Percentiles rank a stretch among this genome's conserved stretches.
These are phyloP conservation scores for Rhizopus arrhizus DNA, from an alignment of 371 early-diverging fungal species.

Conservation along the genomic window DNA sequence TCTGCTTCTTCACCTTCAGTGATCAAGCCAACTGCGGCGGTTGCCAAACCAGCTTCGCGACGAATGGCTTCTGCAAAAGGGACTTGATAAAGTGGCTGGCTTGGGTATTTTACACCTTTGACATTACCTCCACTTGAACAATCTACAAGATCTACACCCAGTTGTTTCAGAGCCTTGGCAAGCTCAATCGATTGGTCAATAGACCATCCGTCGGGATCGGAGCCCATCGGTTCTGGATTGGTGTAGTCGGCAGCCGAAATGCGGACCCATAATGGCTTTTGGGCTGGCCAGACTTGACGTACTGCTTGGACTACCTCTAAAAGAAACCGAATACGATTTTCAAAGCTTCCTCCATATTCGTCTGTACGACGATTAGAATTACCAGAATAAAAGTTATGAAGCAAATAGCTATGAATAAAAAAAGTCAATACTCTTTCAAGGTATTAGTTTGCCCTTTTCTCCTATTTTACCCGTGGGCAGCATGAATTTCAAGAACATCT, in stretches of 20 bases:
- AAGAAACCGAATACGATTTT: conserved; percentile 73
- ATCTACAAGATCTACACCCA: conserved; percentile 78
- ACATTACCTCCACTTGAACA: conserved; percentile 74
- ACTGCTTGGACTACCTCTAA: conserved; percentile 67
- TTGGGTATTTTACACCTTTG: conserved; percentile 53
- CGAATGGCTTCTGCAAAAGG: conserved; percentile 49
- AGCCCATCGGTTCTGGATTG: conserved; percentile 37
- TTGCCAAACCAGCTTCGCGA: conserved; percentile 63
- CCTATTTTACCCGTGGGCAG: conserved; percentile 62
- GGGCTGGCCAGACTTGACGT: conserved; percentile 70
- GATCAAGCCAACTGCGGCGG: conserved; percentile 79
- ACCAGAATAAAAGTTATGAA: conserved; percentile 81
- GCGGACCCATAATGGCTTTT: conserved; percentile 82
- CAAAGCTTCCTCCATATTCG: conserved; percentile 76
- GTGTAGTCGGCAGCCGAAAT: conserved; percentile 73
- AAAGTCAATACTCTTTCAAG: conserved; percentile 66
- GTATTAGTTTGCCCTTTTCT: conserved; percentile 50
- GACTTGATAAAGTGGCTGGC: conserved; percentile 71
- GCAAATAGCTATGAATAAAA: conserved; percentile 75
- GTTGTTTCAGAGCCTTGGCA: conserved; percentile 49
- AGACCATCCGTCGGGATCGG: conserved; percentile 55
- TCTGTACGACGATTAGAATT: conserved; percentile 83
- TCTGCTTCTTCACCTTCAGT: conserved; percentile 69
- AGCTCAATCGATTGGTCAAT: conserved; percentile 68
- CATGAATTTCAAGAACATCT: conserved; percentile 87